These are phyloP conservation scores for Cytospora schulzeri DNA, from an alignment of 2,329 filamentous ascomycete species.

Conservation along the genomic window DNA sequence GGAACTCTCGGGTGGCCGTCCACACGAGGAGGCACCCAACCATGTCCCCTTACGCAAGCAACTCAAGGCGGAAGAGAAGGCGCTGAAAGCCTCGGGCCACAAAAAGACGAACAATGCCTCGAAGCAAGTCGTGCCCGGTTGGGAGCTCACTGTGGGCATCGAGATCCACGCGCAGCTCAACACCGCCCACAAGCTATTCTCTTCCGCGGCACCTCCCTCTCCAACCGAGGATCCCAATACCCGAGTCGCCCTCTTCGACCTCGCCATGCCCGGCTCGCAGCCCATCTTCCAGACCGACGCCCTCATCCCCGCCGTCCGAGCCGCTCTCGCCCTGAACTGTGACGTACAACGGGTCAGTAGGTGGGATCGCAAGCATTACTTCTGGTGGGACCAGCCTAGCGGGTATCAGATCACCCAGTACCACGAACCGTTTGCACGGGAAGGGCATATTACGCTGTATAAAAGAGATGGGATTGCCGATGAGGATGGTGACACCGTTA, in stretches of 20 bases:
- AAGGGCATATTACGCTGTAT: constrained; percentile 72
- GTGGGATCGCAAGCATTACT: constrained; percentile 98
- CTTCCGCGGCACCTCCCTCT: constrained; percentile 52
- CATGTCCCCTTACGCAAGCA: constrained; percentile 67
- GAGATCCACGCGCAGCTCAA: constrained; percentile 98
- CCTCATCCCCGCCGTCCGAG: constrained; percentile 85
- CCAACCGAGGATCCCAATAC: constrained; percentile 74
- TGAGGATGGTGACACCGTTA: constrained; percentile 70
- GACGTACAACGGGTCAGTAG: constrained; percentile 73
- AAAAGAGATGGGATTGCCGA: constrained; percentile 77
- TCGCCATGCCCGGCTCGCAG: constrained; percentile 86
- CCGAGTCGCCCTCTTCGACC: constrained; percentile 87
- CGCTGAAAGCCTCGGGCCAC: constrained; percentile 46
- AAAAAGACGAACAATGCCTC: constrained; percentile 49
- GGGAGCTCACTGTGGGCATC: constrained; percentile 94
- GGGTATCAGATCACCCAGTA: constrained; percentile 99
- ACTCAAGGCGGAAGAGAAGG: constrained; percentile 67
- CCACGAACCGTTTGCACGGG: constrained; percentile 71
- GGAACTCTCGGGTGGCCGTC: neutral
- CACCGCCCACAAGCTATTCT: constrained; percentile 87
- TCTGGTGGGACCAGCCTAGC: constrained; percentile 96
- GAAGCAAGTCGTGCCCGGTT: constrained; percentile 63
- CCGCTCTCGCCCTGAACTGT: constrained; percentile 83
- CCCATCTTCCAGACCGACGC: constrained; percentile 82
- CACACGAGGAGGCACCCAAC: constrained; percentile 15